phyloP scores from a whole-genome alignment of 2,329 filamentous ascomycete genomes.

The Westerdykella aurantiaca region DNA sequence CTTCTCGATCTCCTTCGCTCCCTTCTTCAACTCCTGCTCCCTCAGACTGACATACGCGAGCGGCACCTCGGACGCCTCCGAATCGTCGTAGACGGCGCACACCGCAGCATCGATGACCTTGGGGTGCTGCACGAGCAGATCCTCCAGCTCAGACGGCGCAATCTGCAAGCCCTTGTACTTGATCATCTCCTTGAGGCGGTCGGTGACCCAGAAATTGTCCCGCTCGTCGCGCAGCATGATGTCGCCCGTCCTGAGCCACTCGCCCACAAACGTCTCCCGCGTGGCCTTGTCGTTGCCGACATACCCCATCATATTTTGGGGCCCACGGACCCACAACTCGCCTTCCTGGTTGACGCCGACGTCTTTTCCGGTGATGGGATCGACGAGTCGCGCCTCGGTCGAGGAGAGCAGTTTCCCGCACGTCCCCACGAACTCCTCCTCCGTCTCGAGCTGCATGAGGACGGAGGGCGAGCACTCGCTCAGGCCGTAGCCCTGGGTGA shows the following conservation, averaged over 20 bases:
- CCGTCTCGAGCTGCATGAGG: slow-evolving; percentile 6
- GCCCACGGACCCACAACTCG: slow-evolving; percentile 1
- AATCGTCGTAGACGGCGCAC: slow-evolving; percentile 21
- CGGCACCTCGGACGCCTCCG: slow-evolving; percentile 24
- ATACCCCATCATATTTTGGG: slow-evolving; percentile 11
- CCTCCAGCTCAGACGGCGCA: slow-evolving; percentile 25
- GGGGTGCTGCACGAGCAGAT: slow-evolving; percentile 21
- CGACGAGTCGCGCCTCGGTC: slow-evolving; percentile 5
- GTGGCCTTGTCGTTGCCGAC: slow-evolving; percentile 7
- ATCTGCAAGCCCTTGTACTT: slow-evolving; percentile 31
- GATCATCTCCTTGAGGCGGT: slow-evolving; percentile 29
- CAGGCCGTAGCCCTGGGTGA: slow-evolving; percentile 7
- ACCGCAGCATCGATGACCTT: slow-evolving; percentile 23
- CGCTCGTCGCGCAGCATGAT: slow-evolving; percentile 21
- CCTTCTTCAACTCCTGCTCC: slow-evolving; percentile 3
- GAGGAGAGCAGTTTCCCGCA: slow-evolving; percentile 5
- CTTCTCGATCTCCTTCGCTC: background rate
- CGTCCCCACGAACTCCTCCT: slow-evolving; percentile 7
- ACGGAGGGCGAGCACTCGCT: slow-evolving; percentile 8
- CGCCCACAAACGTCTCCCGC: slow-evolving; percentile 3
- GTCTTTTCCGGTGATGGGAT: slow-evolving; percentile 1
- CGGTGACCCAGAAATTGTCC: slow-evolving; percentile 28
- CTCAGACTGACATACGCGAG: slow-evolving; percentile 22
- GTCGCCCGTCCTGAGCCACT: slow-evolving; percentile 26
- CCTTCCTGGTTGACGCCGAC: slow-evolving; percentile 2